These are phyloP conservation scores for Solanum okadae DNA, from an alignment of 257 asterid species.

Conservation along the genomic window DNA sequence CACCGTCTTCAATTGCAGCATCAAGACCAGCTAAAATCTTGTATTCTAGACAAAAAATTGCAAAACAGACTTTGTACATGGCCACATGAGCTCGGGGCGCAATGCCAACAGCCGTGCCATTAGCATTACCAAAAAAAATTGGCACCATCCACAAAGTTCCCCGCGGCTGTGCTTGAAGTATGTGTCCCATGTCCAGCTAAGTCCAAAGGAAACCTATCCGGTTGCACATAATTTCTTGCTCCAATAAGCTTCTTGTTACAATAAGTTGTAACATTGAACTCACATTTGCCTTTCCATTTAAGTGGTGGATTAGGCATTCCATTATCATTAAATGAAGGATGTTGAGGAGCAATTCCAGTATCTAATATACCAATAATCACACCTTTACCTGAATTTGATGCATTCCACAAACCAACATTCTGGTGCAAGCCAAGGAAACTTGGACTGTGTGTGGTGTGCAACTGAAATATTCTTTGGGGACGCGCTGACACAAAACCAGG, in stretches of 20 bases:
- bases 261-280: too few relatives aligned
- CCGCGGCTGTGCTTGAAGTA: neutral
- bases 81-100: neutral
- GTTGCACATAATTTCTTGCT: too few relatives aligned
- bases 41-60: neutral
- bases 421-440: neutral
- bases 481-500: neutral
- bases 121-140: neutral
- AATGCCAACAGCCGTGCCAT: neutral
- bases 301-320: conserved; percentile 1
- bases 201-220: too few relatives aligned
- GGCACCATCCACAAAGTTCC: neutral
- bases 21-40: neutral
- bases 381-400: neutral
- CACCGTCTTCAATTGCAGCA: conserved; percentile 6
- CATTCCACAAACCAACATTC: neutral
- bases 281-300: too few relatives aligned
- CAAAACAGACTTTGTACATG: neutral
- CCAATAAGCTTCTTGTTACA: too few relatives aligned
- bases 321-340: neutral
- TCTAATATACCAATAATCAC: neutral
- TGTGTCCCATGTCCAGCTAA: neutral
- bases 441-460: neutral
- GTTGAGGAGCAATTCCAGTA: neutral
- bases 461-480: neutral